Conservation (phyloP, 1,139 yeast species). For the Kodamaea ohmeri region DNA sequence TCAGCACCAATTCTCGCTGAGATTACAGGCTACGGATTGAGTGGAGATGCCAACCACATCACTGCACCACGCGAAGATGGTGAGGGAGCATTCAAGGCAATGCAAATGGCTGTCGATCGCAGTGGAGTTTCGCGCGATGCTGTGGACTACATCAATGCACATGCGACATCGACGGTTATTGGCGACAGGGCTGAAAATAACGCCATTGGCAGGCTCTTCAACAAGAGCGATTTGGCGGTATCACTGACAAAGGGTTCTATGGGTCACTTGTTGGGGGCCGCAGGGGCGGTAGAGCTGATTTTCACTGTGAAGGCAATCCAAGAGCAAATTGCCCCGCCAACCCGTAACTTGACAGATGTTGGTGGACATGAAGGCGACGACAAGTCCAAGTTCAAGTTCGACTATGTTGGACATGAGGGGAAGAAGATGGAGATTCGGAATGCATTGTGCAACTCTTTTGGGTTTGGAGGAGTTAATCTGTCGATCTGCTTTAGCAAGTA, state of each 20-base stretch:
- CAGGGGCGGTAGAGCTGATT: constrained; percentile 90
- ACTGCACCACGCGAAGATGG: constrained; percentile 88
- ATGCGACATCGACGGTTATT: constrained; percentile 87
- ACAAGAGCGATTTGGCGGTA: constrained; percentile 32
- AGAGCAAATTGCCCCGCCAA: constrained; percentile 67
- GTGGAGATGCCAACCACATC: constrained; percentile 91
- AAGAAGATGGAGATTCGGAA: constrained; percentile 41
- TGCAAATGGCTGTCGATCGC: constrained; percentile 67
- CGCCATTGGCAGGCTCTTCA: constrained; percentile 62
- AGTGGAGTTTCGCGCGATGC: constrained; percentile 38
- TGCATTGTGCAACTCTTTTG: constrained; percentile 88
- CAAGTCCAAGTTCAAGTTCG: constrained; percentile 44
- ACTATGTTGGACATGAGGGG: constrained; percentile 57
- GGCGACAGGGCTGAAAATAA: constrained; percentile 88
- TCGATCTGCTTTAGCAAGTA: constrained; percentile 45
- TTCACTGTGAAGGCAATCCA: constrained; percentile 70
- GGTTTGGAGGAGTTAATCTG: constrained; percentile 96
- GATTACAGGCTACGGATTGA: constrained; percentile 79
- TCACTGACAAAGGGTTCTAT: constrained; percentile 89
- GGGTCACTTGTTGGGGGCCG: constrained; percentile 94
- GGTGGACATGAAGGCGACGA: constrained; percentile 48
- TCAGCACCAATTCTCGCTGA: constrained; percentile 69
- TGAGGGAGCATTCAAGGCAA: constrained; percentile 79
- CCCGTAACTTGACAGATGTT: constrained; percentile 60
- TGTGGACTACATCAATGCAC: constrained; percentile 86